A percentile compares a stretch with the other conserved stretches of the same genome.
Evolutionary conservation across 148 eudicot species (phyloP).

Genomic region (Vaccinium macrocarpon): DNA sequence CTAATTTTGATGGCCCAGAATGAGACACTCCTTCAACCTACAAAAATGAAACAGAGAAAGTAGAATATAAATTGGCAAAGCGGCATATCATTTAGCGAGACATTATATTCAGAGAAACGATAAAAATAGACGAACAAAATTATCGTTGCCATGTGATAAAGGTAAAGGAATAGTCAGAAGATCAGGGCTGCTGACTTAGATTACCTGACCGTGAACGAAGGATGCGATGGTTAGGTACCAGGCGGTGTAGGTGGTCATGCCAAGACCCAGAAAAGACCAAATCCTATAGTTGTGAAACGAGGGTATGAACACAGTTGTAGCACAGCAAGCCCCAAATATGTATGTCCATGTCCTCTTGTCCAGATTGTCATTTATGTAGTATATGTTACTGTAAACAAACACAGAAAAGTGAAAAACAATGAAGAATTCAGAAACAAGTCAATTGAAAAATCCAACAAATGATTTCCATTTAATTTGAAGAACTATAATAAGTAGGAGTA

Average conservation of each 20-base stretch:
- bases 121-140: background rate
- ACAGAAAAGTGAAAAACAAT: background rate
- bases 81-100: background rate
- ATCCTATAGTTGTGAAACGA: conserved; percentile 72
- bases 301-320: conserved; percentile 63
- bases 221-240: conserved; percentile 73
- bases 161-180: background rate
- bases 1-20: conserved; percentile 53
- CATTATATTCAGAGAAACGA: background rate
- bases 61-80: background rate
- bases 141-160: background rate
- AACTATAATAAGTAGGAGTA: background rate
- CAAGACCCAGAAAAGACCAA: conserved; percentile 72
- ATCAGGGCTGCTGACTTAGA: background rate
- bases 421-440: background rate
- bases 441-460: background rate
- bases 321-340: conserved; percentile 80
- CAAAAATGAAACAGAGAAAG: background rate
- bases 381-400: conserved; percentile 52
- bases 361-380: conserved; percentile 59
- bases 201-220: conserved; percentile 65
- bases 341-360: conserved; percentile 85
- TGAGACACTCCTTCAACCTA: conserved; percentile 61
- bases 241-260: conserved; percentile 79
- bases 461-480: background rate